Evolutionary conservation across 345 rosid species (phyloP), one percentile per base, ranked within the genome.

Genomic region (Heritiera fomes): DNA sequence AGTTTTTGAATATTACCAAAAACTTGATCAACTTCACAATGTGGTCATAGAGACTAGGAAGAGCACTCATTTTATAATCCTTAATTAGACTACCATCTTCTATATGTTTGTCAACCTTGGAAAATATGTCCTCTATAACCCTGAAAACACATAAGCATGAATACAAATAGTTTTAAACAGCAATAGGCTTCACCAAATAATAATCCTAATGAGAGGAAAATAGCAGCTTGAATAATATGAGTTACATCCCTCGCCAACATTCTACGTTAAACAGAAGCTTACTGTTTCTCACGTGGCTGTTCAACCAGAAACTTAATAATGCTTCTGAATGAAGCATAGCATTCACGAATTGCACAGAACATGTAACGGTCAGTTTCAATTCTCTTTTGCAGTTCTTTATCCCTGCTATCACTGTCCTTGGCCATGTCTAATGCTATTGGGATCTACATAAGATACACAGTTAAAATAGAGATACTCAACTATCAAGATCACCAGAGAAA

Each of bases 351-450:
- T 80, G 99, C 99, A 84, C 96, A 94, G 76, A 87, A 88, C 99
- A 91, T 97, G 83, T 97, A 97, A 59, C 8, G 28, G 83, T 93
- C 98, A 77, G 71, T 63, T 46, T 83, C 93, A 75, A 97, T 91
- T 85, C 98, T 89, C 87, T 91, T 97, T 81, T 70, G 90, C 80
- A 97, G 93, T 88, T 97, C 99, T 80, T 87, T 84, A 81, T 93
- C 99, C 81, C 95, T 93, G 13, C 96, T 94, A 83, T 87, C 87
- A 87, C 98, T 93, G 82, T 91, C 99, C 84, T 97, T 97, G 30
- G 99, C 99, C 99, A 97, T 97, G 90, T 97, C 99, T 72, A 97
- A 83, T 1, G 99, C 99, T 80, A 94, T 94, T 64, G 99, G 98
- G 55, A 97, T 97, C 99, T 97, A 82, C 40, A 34, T 67, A 49